Base-by-base conservation (phyloP, 495 filamentous ascomycete genomes). In the Ramalina intermedia region DNA sequence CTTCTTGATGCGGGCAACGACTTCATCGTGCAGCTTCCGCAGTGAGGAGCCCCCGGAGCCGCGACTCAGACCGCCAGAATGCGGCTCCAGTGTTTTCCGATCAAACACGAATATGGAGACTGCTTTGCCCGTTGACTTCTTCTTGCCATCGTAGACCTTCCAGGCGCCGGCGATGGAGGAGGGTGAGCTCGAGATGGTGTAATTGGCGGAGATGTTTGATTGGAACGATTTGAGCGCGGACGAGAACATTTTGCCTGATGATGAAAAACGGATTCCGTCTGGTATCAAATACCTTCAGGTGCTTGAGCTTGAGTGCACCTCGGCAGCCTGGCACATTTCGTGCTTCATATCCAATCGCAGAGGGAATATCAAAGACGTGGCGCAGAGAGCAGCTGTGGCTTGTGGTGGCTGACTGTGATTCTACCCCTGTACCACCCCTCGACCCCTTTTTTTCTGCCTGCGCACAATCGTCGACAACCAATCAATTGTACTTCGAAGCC, bases 121-220 rank as follows among this genome's bases (percentile, higher is more conserved):
- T 13, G 81, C 64, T 54, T 90, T 94, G 33, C 80, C 82, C 0
- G 87, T 91, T 12, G 82, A 83, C 63, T 95, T 96, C 65, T 94
- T 94, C 72, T 93, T 96, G 40, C 85, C 93, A 68, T 93, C 85
- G 69, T 87, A 87, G 63, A 98, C 89, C 69, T 87, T 94, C 91
- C 91, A 98, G 21, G 89, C 85, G 18, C 91, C 91, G 20, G 88
- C 84, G 29, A 76, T 75, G 17, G 85, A 76, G 11, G 74, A 75
- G 18, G 84, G 75, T 46, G 75, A 72, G 17, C 79, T 69, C 7
- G 85, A 76, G 45, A 95, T 70, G 49, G 80, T 75, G 66, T 98
- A 98, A 65, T 94, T 90, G 52, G 84, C 77, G 51, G 79, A 76
- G 66, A 98, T 98, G 63, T 94, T 90, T 43, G 85, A 85, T 46